Conservation (phyloP, 331 rosid species). For the Malus hybrid region DNA sequence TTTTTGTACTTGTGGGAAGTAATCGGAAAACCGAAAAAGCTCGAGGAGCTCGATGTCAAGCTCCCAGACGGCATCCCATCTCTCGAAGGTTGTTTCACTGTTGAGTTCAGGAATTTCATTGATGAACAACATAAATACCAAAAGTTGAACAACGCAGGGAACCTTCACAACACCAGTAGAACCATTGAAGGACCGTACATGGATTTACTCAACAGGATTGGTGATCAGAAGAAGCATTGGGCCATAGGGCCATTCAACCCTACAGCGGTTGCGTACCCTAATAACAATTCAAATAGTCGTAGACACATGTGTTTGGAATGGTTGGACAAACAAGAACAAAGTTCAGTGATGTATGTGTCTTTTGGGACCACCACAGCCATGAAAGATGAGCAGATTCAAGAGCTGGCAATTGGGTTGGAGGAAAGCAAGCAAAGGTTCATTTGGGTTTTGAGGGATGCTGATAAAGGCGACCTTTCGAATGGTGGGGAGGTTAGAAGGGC, state of each 20-base stretch:
- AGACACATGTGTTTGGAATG: conserved; percentile 53
- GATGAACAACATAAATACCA: conserved; percentile 28
- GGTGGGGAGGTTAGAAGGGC: not conserved
- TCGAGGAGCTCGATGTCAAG: not conserved
- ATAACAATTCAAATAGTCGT: not conserved
- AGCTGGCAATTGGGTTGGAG: conserved; percentile 72
- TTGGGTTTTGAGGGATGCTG: conserved; percentile 76
- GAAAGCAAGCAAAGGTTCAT: conserved; percentile 55
- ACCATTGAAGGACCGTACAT: conserved; percentile 49
- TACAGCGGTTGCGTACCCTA: not conserved
- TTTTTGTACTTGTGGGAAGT: conserved; percentile 37
- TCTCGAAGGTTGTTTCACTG: conserved; percentile 45
- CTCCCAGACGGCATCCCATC: conserved; percentile 41
- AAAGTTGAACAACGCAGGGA: conserved; percentile 31
- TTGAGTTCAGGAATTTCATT: conserved; percentile 39
- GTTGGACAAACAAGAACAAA: conserved; percentile 50
- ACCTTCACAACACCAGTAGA: conserved; percentile 51
- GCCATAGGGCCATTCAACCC: conserved; percentile 82
- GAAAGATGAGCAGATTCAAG: conserved; percentile 40
- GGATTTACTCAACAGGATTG: conserved; percentile 33
- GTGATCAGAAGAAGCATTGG: conserved; percentile 40
- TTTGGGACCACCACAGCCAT: conserved; percentile 70
- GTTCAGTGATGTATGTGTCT: conserved; percentile 59
- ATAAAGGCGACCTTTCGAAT: conserved; percentile 47
- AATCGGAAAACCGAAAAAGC: conserved; percentile 12